phyloP scores from a whole-genome alignment of 2,329 filamentous ascomycete genomes.

The Colletotrichum sp. region DNA sequence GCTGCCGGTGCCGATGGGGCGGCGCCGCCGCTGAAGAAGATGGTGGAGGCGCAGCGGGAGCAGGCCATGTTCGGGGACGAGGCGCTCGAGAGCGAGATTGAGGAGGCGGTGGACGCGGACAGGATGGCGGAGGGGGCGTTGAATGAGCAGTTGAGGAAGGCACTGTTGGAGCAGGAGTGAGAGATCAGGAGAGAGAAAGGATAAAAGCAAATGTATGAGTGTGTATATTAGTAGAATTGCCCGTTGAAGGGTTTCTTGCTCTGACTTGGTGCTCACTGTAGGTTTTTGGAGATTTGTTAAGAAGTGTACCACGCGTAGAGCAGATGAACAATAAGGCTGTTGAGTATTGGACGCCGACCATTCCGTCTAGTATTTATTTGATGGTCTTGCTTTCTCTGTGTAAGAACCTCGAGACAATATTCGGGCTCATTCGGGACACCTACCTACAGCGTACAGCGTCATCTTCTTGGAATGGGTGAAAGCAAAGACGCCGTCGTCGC shows the following conservation, averaged over 20 bases:
- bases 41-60: slow-evolving; percentile 22
- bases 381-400: no score
- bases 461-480: no score
- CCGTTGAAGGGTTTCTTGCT: background rate
- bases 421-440: no score
- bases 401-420: no score
- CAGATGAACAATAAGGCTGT: no score
- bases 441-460: no score
- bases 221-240: background rate
- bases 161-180: background rate
- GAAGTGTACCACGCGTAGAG: no score
- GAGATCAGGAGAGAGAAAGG: background rate
- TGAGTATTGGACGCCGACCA: no score
- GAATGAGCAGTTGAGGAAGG: background rate
- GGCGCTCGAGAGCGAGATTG: background rate
- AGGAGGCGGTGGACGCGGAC: background rate
- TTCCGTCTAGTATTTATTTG: no score
- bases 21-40: slow-evolving; percentile 34
- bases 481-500: no score
- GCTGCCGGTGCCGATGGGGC: slow-evolving; percentile 32
- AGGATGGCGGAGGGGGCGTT: background rate
- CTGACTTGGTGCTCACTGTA: background rate
- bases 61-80: background rate
- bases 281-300: no score
- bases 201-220: background rate